A percentile compares a stretch with the other conserved stretches of the same genome.
These are phyloP conservation scores for Clarireedia homoeocarpa DNA, from an alignment of 2,329 filamentous ascomycete genomes.

Conservation along the genomic window DNA sequence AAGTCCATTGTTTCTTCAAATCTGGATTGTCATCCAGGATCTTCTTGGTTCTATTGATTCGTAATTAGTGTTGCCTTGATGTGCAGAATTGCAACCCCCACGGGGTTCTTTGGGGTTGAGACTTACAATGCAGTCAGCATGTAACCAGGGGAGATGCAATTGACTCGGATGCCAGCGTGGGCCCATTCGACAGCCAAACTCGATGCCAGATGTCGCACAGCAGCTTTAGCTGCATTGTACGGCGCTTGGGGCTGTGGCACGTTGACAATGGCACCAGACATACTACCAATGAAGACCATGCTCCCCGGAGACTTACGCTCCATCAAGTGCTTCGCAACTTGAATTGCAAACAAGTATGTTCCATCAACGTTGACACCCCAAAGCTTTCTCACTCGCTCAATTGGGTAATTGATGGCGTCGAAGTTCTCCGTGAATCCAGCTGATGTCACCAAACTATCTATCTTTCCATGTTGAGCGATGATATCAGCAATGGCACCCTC, in stretches of 20 bases:
- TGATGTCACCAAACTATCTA: slow-evolving; percentile 91
- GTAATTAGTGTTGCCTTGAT: slow-evolving; percentile 3
- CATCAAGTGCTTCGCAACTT: slow-evolving; percentile 83
- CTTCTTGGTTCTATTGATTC: slow-evolving; percentile 65
- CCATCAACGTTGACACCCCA: slow-evolving; percentile 93
- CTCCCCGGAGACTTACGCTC: slow-evolving; percentile 69
- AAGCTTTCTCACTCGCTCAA: slow-evolving; percentile 85
- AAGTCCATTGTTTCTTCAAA: slow-evolving; percentile 83
- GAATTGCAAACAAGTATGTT: slow-evolving; percentile 80
- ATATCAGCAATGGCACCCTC: slow-evolving; percentile 63
- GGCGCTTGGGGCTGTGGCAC: slow-evolving; percentile 89
- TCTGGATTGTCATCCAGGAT: slow-evolving; percentile 91
- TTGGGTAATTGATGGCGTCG: slow-evolving; percentile 81
- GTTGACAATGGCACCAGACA: slow-evolving; percentile 91
- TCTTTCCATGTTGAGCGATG: slow-evolving; percentile 64
- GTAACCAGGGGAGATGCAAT: slow-evolving; percentile 92
- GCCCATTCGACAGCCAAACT: slow-evolving; percentile 95
- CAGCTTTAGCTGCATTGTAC: slow-evolving; percentile 91
- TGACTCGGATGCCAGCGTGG: slow-evolving; percentile 77
- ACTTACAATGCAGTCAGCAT: slow-evolving; percentile 90
- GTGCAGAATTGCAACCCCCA: background rate
- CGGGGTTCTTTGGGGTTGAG: background rate
- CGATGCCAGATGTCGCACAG: slow-evolving; percentile 77
- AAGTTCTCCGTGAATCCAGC: slow-evolving; percentile 96
- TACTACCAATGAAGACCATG: slow-evolving; percentile 92